A percentile compares a stretch with the other conserved stretches of the same genome.
phyloP scores from a whole-genome alignment of 1,139 yeast species.

The Blastobotrys raffinosifermentans region DNA sequence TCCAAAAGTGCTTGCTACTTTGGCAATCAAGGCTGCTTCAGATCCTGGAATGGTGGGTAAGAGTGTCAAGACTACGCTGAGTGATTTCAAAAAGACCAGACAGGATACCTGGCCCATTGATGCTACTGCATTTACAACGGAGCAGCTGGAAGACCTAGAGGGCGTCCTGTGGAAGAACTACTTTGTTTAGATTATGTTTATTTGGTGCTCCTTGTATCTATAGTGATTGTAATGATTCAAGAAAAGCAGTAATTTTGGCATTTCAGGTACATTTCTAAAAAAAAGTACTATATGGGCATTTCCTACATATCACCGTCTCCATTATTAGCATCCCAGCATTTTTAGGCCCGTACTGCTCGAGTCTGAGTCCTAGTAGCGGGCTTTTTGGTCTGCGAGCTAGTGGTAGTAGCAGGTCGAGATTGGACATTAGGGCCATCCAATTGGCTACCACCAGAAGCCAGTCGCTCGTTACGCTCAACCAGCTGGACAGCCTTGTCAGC shows the following conservation, averaged over 20 bases:
- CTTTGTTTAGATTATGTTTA: conserved; percentile 48
- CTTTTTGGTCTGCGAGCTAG: conserved; percentile 3
- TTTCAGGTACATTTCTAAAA: background rate
- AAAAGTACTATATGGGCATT: conserved; percentile 1
- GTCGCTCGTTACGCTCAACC: conserved; percentile 80
- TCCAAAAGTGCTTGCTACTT: conserved; percentile 61
- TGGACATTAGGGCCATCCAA: conserved; percentile 12
- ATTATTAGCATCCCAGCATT: background rate
- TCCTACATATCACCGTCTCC: conserved; percentile 5
- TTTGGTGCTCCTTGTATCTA: background rate
- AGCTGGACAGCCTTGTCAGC: conserved; percentile 81
- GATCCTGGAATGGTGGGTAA: conserved; percentile 75
- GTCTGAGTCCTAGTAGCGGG: conserved; percentile 12
- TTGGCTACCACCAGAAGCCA: conserved; percentile 69
- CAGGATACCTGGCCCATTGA: conserved; percentile 98
- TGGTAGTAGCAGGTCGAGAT: background rate
- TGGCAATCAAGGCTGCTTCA: conserved; percentile 64
- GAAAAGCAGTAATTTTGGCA: background rate
- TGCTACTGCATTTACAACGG: conserved; percentile 63
- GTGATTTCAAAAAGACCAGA: conserved; percentile 84
- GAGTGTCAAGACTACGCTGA: conserved; percentile 75
- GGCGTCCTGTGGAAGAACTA: conserved; percentile 94
- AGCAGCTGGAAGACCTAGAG: conserved; percentile 84
- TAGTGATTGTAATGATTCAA: background rate
- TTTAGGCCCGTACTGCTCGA: conserved; percentile 15